These are phyloP conservation scores for Fragaria iinumae DNA, from an alignment of 306 rosid genomes.

Conservation along the genomic window DNA sequence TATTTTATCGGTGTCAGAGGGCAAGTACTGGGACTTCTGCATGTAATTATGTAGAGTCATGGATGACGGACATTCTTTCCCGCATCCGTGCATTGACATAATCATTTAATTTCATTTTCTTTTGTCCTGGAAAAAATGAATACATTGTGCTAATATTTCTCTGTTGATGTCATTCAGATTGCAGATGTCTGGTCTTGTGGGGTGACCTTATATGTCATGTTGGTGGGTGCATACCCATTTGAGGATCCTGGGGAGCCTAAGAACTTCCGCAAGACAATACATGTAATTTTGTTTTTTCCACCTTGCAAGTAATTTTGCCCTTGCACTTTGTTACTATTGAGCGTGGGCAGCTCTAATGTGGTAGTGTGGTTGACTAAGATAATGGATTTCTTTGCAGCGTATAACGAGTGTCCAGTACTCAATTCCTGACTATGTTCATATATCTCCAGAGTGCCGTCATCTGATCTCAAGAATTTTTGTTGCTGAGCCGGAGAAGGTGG, in stretches of 20 bases:
- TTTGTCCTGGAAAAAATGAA: background rate
- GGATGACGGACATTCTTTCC: background rate
- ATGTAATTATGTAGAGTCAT: background rate
- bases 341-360: constrained; percentile 14
- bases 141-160: background rate
- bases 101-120: background rate
- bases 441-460: constrained; percentile 81
- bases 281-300: constrained; percentile 33
- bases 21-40: background rate
- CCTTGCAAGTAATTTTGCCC: constrained; percentile 41
- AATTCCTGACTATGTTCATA: constrained; percentile 89
- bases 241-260: constrained; percentile 96
- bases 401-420: constrained; percentile 91
- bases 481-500: constrained; percentile 81
- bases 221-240: constrained; percentile 97
- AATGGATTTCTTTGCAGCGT: constrained; percentile 55
- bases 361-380: constrained; percentile 25
- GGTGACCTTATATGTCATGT: constrained; percentile 95
- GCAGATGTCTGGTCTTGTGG: constrained; percentile 99
- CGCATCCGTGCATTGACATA: background rate
- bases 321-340: background rate
- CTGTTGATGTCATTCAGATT: constrained; percentile 33
- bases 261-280: constrained; percentile 92
- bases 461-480: constrained; percentile 88
- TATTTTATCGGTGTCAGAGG: background rate